Evolutionary conservation across 23 red algal species (phyloP).

Genomic region (Gracilaria vermiculophylla): DNA sequence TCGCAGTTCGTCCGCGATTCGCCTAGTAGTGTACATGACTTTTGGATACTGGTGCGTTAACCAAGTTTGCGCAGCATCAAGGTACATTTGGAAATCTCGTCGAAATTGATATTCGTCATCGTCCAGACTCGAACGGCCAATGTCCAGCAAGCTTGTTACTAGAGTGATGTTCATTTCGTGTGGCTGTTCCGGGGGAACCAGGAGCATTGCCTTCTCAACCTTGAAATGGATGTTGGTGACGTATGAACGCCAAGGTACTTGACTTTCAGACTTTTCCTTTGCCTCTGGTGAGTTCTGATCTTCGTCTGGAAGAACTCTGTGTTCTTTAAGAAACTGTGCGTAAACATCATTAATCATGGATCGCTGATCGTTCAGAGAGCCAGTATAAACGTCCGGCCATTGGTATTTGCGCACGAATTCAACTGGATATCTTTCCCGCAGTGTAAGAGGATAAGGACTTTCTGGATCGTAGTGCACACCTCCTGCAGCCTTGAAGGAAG

Average conservation of each 20-base stretch:
- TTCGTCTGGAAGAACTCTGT: not conserved
- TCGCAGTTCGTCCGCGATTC: constrained; percentile 23
- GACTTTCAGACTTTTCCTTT: not conserved
- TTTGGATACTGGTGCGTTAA: constrained; percentile 46
- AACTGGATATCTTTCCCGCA: constrained; percentile 57
- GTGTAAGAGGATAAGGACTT: constrained; percentile 22
- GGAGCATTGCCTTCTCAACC: constrained; percentile 42
- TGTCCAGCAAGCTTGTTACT: constrained; percentile 38
- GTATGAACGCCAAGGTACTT: constrained; percentile 20
- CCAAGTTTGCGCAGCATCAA: constrained; percentile 53
- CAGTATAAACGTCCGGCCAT: constrained; percentile 22
- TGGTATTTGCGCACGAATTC: constrained; percentile 54
- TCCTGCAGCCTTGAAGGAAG: constrained; percentile 42
- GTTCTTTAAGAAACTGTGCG: not conserved
- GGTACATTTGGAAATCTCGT: constrained; percentile 47
- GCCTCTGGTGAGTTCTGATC: not conserved
- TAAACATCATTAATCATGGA: constrained; percentile 24
- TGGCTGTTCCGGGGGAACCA: constrained; percentile 45
- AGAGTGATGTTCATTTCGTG: constrained; percentile 63
- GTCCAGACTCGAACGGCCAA: constrained; percentile 1
- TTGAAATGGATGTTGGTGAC: constrained; percentile 11
- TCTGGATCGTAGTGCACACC: constrained; percentile 43
- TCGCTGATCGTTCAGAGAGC: constrained; percentile 12
- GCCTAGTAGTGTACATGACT: constrained; percentile 36
- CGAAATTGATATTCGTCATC: constrained; percentile 37